Evolutionary conservation across 2,329 filamentous ascomycete genomes (phyloP), one percentile per base, ranked within the genome.

Genomic region (Aspergillus sp.): DNA sequence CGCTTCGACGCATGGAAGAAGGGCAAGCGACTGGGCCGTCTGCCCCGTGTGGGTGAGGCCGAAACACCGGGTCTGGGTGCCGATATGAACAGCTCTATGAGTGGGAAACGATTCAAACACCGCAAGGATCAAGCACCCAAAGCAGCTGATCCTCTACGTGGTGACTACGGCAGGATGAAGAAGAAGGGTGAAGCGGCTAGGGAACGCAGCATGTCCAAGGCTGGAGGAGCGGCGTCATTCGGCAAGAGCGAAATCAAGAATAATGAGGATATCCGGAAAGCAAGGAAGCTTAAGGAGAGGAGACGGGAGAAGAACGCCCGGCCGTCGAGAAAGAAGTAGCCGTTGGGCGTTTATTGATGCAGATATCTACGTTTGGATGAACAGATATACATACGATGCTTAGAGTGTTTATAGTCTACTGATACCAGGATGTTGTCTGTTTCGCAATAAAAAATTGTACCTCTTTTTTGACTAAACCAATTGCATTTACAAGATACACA

Each of bases 1-100:
- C 84, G 91, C 37, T 98, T 95, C 72, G 90, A 97, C 63, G 81
- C 79, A 52, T 98, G 93, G 94, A 86, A 85, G 66, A 89, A 86
- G 63, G 82, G 85, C 13, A 88, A 97, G 71, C 86, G 88, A 52
- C 74, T 97, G 37, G 82, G 83, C 44, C 79, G 83, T 12, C 68
- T 95, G 61, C 90, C 90, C 7, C 79, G 85, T 35, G 86, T 90
- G 30, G 93, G 94, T 51, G 91, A 97, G 67, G 67, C 77, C 36
- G 93, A 97, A 51, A 55, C 76, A 70, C 54, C 66, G 69, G 52
- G 59, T 46, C 42, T 65, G 12, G 49, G 51, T 29, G 49, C 53
- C 9, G 57, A 53, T 6, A 45, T 63, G 44, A 59, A 69, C 43
- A 58, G 55, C 33, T 61, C 63, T 43, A 66, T 66, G 13, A 64